Evolutionary conservation across 768 basidiomycete genomes (phyloP).

Genomic region (Infundibulicybe gibba): DNA sequence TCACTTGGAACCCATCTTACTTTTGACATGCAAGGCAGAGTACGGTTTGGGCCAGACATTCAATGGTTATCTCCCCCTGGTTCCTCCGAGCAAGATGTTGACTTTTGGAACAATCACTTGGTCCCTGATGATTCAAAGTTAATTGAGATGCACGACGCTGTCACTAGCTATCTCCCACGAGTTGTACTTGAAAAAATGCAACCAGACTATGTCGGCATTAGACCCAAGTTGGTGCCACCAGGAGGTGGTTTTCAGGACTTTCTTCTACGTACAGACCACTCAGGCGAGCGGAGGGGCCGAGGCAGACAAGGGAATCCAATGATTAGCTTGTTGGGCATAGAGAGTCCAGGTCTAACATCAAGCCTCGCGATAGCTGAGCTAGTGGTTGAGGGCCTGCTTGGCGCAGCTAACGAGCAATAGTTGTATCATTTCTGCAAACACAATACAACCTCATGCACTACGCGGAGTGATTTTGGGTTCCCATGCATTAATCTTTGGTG

Average conservation of each 20-base stretch:
- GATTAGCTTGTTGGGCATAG: constrained; percentile 87
- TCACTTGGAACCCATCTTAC: constrained; percentile 92
- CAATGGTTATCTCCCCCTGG: constrained; percentile 73
- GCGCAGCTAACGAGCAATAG: background rate
- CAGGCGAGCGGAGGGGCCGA: constrained; percentile 23
- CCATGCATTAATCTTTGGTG: constrained; percentile 83
- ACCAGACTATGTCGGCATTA: constrained; percentile 81
- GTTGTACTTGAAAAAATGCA: constrained; percentile 58
- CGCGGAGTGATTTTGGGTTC: constrained; percentile 66
- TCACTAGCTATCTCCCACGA: constrained; percentile 70
- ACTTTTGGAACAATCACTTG: constrained; percentile 76
- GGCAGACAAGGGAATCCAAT: constrained; percentile 40
- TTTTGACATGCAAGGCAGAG: constrained; percentile 77
- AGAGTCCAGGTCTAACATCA: constrained; percentile 89
- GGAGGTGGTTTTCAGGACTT: constrained; percentile 84
- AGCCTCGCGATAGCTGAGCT: constrained; percentile 83
- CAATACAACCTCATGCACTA: constrained; percentile 18
- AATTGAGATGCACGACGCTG: constrained; percentile 63
- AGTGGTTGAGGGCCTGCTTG: constrained; percentile 63
- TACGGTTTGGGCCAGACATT: constrained; percentile 91
- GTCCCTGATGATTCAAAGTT: constrained; percentile 59
- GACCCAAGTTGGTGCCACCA: constrained; percentile 84
- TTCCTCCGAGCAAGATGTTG: constrained; percentile 40
- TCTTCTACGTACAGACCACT: constrained; percentile 62
- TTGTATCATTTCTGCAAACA: constrained; percentile 5